These are phyloP conservation scores for Pseudocercospora crystallina DNA, from an alignment of 2,329 filamentous ascomycete species.

Conservation along the genomic window DNA sequence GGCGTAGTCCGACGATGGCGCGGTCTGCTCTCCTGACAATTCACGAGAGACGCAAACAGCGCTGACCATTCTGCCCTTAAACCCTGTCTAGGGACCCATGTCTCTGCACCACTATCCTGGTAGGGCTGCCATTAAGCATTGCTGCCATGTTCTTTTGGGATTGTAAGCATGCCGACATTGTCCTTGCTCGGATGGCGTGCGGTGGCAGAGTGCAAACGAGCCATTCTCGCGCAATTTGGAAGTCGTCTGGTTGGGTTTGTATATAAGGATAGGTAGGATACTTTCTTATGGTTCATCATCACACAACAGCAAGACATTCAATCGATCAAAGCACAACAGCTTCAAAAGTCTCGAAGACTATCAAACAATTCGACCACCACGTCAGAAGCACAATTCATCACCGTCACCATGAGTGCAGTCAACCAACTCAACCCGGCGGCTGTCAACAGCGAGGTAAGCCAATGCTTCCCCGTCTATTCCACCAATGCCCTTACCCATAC, in stretches of 20 bases:
- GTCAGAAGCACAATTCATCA: constrained; percentile 5
- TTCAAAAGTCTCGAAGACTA: neutral
- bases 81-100: constrained; percentile 5
- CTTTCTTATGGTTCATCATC: neutral
- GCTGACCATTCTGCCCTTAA: neutral
- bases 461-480: neutral
- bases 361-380: neutral
- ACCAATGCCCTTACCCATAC: neutral
- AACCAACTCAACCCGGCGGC: constrained; percentile 2
- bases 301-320: constrained; percentile 3
- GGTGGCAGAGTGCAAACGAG: neutral
- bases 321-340: neutral
- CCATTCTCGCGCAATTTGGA: neutral
- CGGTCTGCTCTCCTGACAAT: constrained; percentile 3
- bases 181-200: neutral
- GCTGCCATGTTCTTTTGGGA: neutral
- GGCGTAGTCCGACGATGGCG: constrained; percentile 10
- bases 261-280: constrained; percentile 2
- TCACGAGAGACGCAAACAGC: constrained; percentile 8
- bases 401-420: constrained; percentile 3
- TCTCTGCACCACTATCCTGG: neutral
- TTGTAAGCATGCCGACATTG: constrained; percentile 5
- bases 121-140: neutral
- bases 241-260: neutral
- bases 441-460: constrained; percentile 6